These are phyloP conservation scores for Nakaseomyces sp. DNA, from an alignment of 1,139 yeast species.

Conservation along the genomic window DNA sequence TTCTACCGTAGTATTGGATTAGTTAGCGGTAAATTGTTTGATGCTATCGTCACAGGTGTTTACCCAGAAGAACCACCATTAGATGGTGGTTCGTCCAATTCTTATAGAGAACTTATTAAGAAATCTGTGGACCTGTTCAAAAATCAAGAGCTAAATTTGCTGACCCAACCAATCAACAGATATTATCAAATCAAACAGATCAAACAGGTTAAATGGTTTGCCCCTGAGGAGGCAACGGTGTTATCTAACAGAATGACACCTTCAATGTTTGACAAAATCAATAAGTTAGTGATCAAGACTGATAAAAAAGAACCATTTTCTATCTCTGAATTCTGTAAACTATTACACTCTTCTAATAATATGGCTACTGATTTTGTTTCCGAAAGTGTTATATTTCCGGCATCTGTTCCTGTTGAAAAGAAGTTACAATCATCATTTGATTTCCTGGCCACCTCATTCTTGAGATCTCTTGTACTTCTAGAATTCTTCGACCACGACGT, in stretches of 20 bases:
- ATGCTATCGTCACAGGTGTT: constrained; percentile 58
- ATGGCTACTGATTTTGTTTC: constrained; percentile 33
- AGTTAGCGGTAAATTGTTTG: constrained; percentile 54
- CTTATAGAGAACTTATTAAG: constrained; percentile 50
- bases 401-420: constrained; percentile 26
- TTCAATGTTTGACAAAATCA: constrained; percentile 36
- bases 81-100: constrained; percentile 53
- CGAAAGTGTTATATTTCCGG: constrained; percentile 33
- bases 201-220: constrained; percentile 52
- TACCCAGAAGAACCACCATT: constrained; percentile 60
- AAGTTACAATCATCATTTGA: constrained; percentile 41
- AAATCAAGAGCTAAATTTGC: constrained; percentile 54
- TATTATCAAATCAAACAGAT: constrained; percentile 76
- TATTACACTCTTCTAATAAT: constrained; percentile 19
- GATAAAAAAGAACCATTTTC: constrained; percentile 22
- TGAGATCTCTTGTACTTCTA: constrained; percentile 49
- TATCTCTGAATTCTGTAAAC: constrained; percentile 22
- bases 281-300: constrained; percentile 33
- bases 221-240: constrained; percentile 37
- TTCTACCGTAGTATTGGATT: constrained; percentile 78
- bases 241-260: constrained; percentile 49
- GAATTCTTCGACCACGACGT: constrained; percentile 43
- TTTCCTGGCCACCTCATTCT: constrained; percentile 49
- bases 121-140: constrained; percentile 41
- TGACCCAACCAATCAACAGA: constrained; percentile 70